phyloP scores from a whole-genome alignment of 2,329 filamentous ascomycete species.

The Aureobasidium musti region DNA sequence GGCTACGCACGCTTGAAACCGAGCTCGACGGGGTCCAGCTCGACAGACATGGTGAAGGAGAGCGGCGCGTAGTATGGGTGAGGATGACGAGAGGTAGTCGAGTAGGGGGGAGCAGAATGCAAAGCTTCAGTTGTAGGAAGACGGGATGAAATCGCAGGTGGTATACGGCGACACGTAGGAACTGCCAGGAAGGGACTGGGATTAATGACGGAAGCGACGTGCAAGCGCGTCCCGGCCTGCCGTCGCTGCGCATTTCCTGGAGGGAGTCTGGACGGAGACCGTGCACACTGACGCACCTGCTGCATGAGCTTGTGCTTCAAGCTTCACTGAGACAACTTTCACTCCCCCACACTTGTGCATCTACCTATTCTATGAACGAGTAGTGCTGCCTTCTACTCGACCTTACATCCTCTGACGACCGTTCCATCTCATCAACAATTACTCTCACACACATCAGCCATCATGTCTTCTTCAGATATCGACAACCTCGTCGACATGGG shows the following conservation, averaged over 20 bases:
- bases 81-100: not conserved
- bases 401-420: not conserved
- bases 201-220: constrained; percentile 19
- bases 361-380: not conserved
- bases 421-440: not conserved
- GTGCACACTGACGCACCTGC: not conserved
- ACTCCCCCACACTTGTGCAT: constrained; percentile 9
- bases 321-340: constrained; percentile 3
- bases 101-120: not conserved
- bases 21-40: constrained; percentile 88
- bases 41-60: constrained; percentile 76
- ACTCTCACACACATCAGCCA: constrained; percentile 30
- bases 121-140: not conserved
- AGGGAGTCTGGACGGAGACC: not conserved
- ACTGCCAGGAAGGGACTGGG: constrained; percentile 8
- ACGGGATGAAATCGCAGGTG: constrained; percentile 8
- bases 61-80: not conserved
- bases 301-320: not conserved
- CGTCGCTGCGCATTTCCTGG: too few relatives aligned
- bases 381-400: constrained; percentile 6
- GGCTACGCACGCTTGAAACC: constrained; percentile 80
- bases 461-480: constrained; percentile 55
- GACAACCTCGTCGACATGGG: constrained; percentile 66
- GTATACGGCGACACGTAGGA: constrained; percentile 13
- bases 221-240: not conserved